Percentiles rank a stretch among this genome's conserved stretches.
Evolutionary conservation across 352 stramenopile genomes (phyloP).

Genomic region (Stramenopiles sp.): DNA sequence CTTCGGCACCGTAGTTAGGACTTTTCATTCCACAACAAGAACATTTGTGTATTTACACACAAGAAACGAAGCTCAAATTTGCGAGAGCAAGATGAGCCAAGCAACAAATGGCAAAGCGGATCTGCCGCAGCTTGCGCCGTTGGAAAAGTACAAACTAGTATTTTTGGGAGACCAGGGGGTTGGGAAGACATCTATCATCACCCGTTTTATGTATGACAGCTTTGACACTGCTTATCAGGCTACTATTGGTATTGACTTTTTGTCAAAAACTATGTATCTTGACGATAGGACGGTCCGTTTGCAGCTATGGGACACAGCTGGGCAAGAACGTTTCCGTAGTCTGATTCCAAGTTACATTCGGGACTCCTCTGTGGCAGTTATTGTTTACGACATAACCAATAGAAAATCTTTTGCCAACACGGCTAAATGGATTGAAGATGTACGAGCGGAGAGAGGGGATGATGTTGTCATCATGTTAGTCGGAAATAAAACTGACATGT

Average conservation of each 20-base stretch:
- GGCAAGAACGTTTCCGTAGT: constrained; percentile 96
- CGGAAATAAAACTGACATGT: constrained; percentile 93
- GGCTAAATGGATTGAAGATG: constrained; percentile 91
- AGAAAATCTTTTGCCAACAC: constrained; percentile 98
- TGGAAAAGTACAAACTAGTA: too few species aligned
- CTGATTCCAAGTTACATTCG: constrained; percentile 99
- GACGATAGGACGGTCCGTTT: constrained; percentile 93
- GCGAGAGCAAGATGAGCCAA: too few species aligned
- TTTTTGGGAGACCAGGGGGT: constrained; percentile 97
- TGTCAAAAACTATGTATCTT: constrained; percentile 95
- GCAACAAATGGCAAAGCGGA: too few species aligned
- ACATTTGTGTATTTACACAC: too few species aligned
- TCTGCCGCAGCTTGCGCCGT: too few species aligned
- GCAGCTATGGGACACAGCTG: constrained; percentile 93
- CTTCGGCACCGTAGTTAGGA: too few species aligned
- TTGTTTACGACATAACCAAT: constrained; percentile 96
- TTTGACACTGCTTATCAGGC: constrained; percentile 98
- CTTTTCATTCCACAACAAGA: too few species aligned
- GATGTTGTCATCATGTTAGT: constrained; percentile 99
- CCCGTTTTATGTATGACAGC: constrained; percentile 99
- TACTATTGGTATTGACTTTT: constrained; percentile 97
- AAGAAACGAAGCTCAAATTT: too few species aligned
- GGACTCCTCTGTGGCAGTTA: constrained; percentile 77
- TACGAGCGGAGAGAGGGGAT: constrained; percentile 85
- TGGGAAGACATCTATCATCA: constrained; percentile 96